These are phyloP conservation scores for Wickerhamia fluorescens DNA, from an alignment of 805 yeast genomes.

Conservation along the genomic window DNA sequence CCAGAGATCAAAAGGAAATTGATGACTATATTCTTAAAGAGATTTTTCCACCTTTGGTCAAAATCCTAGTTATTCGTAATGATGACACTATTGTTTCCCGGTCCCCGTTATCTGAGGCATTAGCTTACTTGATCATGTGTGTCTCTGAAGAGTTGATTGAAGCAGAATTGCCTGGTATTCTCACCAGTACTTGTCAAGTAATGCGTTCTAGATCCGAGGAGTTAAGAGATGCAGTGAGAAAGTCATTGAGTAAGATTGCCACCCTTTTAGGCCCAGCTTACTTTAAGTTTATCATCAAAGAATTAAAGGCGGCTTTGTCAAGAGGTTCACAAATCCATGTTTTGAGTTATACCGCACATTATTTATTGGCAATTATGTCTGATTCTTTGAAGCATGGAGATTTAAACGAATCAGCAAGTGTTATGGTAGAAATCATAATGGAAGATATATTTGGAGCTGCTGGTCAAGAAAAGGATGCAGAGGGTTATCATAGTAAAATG, in stretches of 20 bases:
- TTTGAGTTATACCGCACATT: constrained; percentile 80
- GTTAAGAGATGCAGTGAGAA: constrained; percentile 79
- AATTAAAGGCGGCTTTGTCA: constrained; percentile 68
- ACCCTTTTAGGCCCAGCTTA: constrained; percentile 64
- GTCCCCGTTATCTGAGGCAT: constrained; percentile 75
- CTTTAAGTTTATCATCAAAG: constrained; percentile 67
- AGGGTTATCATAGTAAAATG: constrained; percentile 78
- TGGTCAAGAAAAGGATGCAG: constrained; percentile 92
- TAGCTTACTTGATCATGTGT: constrained; percentile 59
- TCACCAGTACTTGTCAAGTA: constrained; percentile 84
- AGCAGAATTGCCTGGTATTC: constrained; percentile 66
- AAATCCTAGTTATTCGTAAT: constrained; percentile 54
- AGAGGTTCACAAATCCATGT: constrained; percentile 94
- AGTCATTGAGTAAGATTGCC: constrained; percentile 60
- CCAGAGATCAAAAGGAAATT: constrained; percentile 17
- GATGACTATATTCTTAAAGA: constrained; percentile 44
- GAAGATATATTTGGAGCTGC: constrained; percentile 89
- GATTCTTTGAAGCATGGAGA: constrained; percentile 56
- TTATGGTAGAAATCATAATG: constrained; percentile 71
- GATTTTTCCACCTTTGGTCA: constrained; percentile 54
- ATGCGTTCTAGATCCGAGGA: constrained; percentile 81
- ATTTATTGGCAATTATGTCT: constrained; percentile 50
- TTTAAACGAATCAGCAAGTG: constrained; percentile 55
- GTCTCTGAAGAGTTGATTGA: constrained; percentile 51
- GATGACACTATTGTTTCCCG: constrained; percentile 74